These are phyloP conservation scores for Volvox carteri DNA, from an alignment of 163 green algal genomes.

Conservation along the genomic window DNA sequence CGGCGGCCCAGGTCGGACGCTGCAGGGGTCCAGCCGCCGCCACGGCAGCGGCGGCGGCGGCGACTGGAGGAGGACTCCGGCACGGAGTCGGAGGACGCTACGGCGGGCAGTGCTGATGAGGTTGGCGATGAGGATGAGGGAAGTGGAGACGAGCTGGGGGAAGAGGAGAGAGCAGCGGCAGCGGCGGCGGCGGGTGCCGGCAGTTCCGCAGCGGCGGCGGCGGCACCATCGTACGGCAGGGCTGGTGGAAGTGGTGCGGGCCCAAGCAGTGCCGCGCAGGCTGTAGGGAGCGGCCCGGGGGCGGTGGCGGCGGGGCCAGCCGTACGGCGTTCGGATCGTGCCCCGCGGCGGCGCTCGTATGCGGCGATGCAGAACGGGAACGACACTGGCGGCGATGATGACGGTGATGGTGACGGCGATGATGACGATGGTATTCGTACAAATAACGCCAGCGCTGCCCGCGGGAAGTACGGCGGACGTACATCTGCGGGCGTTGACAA, in stretches of 20 bases:
- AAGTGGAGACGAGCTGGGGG: not conserved
- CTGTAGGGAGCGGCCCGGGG: not conserved
- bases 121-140: not conserved
- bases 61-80: no score
- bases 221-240: not conserved
- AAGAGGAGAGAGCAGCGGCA: not conserved
- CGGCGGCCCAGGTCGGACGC: no score
- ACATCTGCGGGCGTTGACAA: no score
- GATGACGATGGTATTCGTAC: not conserved
- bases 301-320: not conserved
- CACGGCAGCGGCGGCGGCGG: no score
- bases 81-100: no score
- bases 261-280: no score
- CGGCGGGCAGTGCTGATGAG: no score
- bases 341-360: not conserved
- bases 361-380: not conserved
- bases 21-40: no score
- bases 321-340: not conserved
- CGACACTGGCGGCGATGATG: not conserved
- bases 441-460: no score
- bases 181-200: no score
- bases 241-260: no score
- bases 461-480: not conserved
- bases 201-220: not conserved
- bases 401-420: not conserved